phyloP scores from a whole-genome alignment of 768 basidiomycete genomes.

The Pleurotus citrinopileatus region DNA sequence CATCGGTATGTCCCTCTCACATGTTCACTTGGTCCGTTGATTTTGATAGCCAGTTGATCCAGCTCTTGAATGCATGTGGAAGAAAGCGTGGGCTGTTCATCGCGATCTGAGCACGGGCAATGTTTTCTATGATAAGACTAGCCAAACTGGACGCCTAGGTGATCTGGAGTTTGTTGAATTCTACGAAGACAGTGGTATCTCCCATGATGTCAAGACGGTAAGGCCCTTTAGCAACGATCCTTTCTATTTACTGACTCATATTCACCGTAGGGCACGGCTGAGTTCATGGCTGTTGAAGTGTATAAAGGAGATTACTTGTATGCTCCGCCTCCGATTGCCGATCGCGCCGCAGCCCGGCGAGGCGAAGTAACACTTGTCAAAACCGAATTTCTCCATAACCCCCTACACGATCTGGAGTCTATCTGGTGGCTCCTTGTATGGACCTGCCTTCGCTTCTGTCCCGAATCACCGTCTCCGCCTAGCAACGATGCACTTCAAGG shows the following conservation, averaged over 20 bases:
- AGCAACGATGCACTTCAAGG: background rate
- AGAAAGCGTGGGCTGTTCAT: background rate
- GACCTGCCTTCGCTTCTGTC: background rate
- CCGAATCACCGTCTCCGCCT: background rate
- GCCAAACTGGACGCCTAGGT: background rate
- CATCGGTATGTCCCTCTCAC: background rate
- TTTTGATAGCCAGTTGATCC: background rate
- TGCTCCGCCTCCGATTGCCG: no score
- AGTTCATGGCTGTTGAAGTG: background rate
- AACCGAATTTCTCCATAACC: background rate
- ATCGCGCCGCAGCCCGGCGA: no score
- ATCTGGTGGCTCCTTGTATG: slow-evolving; percentile 3
- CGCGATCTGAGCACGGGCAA: background rate
- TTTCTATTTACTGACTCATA: background rate
- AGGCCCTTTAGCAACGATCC: background rate
- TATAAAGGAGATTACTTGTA: background rate
- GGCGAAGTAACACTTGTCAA: no score
- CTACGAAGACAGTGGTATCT: background rate
- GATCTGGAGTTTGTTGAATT: slow-evolving; percentile 3
- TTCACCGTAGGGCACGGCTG: background rate
- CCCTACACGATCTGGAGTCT: slow-evolving; percentile 4
- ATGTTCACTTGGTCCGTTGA: background rate
- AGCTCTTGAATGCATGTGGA: background rate
- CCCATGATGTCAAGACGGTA: background rate
- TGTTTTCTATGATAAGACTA: background rate